Evolutionary conservation across 2,329 filamentous ascomycete species (phyloP), one percentile per base, ranked within the genome.

Genomic region (Aspergillus sp.): DNA sequence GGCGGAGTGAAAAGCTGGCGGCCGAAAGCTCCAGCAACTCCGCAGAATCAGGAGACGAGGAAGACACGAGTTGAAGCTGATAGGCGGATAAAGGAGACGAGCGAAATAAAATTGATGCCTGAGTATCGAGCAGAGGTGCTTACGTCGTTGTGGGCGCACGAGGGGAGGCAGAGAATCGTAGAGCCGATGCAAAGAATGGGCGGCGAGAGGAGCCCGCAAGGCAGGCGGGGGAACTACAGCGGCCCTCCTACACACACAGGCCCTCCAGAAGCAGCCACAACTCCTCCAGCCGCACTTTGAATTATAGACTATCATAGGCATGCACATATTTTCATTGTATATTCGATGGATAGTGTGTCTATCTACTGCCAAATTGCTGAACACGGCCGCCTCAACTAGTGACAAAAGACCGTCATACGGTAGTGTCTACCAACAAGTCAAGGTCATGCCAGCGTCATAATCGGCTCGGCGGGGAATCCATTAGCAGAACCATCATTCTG

Each of bases 361-460:
- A 73, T 73, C 70, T 73, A 73, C 70, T 69, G 65, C 64, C 65
- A 62, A 63, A 56, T 65, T 56, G 58, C 57, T 58, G 54, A 57
- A 60, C 49, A 49, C 49, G 48, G 49, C 42, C 41, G 65, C 59
- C 65, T 64, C 57, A 61, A 52, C 61, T 62, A 59, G 58, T 27
- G 47, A 58, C 48, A 45, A 45, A 27, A 27, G 34, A 50, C 33
- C 34, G 37, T 46, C 34, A 33, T 55, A 24, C 40, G 48, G 55
- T 30, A 46, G 24, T 55, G 51, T 41, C 51, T 37, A 39, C 33
- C 57, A 51, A 51, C 48, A 57, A 30, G 37, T 42, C 22, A 50
- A 40, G 51, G 12, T 24, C 13, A 41, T 49, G 46, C 46, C 47
- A 54, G 37, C 46, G 34, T 41, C 51, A 58, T 37, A 46, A 40